Percentiles rank a stretch among this genome's conserved stretches.
These are phyloP conservation scores for Kurtzmaniella fragi DNA, from an alignment of 805 yeast species.

Conservation along the genomic window DNA sequence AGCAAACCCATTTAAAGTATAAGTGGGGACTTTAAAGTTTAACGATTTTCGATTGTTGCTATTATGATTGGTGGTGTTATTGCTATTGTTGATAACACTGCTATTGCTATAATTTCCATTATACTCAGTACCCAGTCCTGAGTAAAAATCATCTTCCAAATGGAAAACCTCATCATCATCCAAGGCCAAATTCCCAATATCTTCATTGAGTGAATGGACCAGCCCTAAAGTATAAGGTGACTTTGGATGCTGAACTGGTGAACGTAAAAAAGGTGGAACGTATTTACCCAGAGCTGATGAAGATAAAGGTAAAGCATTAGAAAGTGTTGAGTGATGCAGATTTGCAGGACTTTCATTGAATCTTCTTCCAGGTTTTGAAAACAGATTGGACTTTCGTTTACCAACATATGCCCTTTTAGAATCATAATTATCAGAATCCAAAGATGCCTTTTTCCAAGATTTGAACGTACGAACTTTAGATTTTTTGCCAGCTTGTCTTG, in stretches of 20 bases:
- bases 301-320: conserved; percentile 5
- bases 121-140: conserved; percentile 1
- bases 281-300: conserved; percentile 25
- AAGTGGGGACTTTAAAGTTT: conserved; percentile 4
- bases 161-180: conserved; percentile 36
- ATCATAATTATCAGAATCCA: conserved; percentile 2
- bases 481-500: conserved; percentile 1
- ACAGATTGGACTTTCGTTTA: conserved; percentile 2
- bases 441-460: conserved; percentile 6
- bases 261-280: conserved; percentile 38
- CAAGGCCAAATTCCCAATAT: conserved; percentile 27
- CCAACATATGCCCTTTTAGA: neutral
- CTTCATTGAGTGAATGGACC: conserved; percentile 17
- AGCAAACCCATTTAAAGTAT: conserved; percentile 1
- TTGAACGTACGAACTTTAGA: neutral
- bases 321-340: neutral
- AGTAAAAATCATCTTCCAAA: conserved; percentile 35
- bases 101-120: neutral
- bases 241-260: conserved; percentile 23
- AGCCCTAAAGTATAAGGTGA: conserved; percentile 31
- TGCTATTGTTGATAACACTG: neutral
- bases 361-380: neutral
- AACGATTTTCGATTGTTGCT: conserved; percentile 1
- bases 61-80: neutral
- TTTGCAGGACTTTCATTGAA: neutral